These are phyloP conservation scores for Pseudozyma hubeiensis DNA, from an alignment of 1,284 basidiomycete genomes.

Conservation along the genomic window DNA sequence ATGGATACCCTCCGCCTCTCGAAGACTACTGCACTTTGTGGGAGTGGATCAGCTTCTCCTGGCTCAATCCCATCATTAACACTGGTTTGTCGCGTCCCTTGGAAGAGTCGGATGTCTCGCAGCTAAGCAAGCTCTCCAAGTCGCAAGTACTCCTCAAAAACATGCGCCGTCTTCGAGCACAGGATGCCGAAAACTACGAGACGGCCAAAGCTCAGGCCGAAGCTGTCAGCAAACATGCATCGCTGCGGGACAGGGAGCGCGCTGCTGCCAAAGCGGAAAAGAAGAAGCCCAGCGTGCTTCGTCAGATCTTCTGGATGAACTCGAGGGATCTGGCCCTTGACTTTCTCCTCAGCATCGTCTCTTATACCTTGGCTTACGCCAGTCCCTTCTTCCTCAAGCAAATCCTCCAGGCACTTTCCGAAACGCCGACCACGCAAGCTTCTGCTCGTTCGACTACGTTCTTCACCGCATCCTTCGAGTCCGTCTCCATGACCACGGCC, in stretches of 20 bases:
- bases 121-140: conserved; percentile 38
- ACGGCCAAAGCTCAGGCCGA: conserved; percentile 11
- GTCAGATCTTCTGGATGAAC: conserved; percentile 40
- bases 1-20: conserved; percentile 71
- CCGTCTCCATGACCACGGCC: background rate
- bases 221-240: background rate
- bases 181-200: conserved; percentile 15
- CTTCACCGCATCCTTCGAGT: background rate
- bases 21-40: conserved; percentile 82
- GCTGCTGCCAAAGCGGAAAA: conserved; percentile 36
- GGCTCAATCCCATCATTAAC: conserved; percentile 72
- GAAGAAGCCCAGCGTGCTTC: conserved; percentile 25
- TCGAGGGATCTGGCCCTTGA: conserved; percentile 44
- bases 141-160: conserved; percentile 36
- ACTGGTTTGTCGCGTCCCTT: conserved; percentile 24
- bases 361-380: conserved; percentile 36
- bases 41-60: conserved; percentile 82
- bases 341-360: conserved; percentile 48
- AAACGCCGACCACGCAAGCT: background rate
- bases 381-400: conserved; percentile 53
- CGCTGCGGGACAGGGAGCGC: background rate
- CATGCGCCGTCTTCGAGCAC: conserved; percentile 20
- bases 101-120: conserved; percentile 49
- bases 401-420: conserved; percentile 33
- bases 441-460: background rate